Base-by-base conservation (phyloP, 352 stramenopile genomes). In the Pythium sukuiense region DNA sequence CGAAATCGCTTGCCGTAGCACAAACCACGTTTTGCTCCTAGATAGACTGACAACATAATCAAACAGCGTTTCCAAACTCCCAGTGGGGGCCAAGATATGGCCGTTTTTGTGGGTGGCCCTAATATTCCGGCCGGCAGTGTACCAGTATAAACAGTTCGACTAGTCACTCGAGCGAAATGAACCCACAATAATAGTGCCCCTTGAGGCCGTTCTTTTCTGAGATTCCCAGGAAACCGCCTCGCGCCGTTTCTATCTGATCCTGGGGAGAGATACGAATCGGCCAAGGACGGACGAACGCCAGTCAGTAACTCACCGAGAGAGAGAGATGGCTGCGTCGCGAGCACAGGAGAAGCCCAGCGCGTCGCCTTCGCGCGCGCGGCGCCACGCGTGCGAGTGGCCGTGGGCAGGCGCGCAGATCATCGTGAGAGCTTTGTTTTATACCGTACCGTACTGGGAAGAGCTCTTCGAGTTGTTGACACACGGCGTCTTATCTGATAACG, bases 351-450 rank as follows among this genome's bases (percentile, higher is more conserved):
- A 18, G 30, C 16, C 43, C 9, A 35, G 16, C 14, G 8, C 29
- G n/a, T 3, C 32, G 26, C 41, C 18, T 11, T 35, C 27, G 39
- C 65, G 58, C 29, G 39, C 50, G 58, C 80, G 80, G 6, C 80
- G 69, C 27, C 77, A 87, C 33, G 81, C 77, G 41, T 87, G 76
- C 58, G 60, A 85, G 71, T 58, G 61, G 46, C 79, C 79, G 20
- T 73, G 60, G 60, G 49, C 67, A 24, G n/a, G 14, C 9, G 67
- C 67, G 18, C 67, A 73, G 56, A 61, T 73, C 50, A 27, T 66
- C 26, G 67, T 73, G 37, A 30, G 60, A n/a, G n/a, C n/a, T n/a
- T n/a, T n/a, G n/a, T n/a, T n/a, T n/a, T n/a, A n/a, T n/a, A n/a
- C n/a, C n/a, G n/a, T n/a, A n/a, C n/a, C n/a, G n/a, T n/a, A n/a